These are phyloP conservation scores for Xylariaceae sp. DNA, from an alignment of 2,329 filamentous ascomycete genomes.

Conservation along the genomic window DNA sequence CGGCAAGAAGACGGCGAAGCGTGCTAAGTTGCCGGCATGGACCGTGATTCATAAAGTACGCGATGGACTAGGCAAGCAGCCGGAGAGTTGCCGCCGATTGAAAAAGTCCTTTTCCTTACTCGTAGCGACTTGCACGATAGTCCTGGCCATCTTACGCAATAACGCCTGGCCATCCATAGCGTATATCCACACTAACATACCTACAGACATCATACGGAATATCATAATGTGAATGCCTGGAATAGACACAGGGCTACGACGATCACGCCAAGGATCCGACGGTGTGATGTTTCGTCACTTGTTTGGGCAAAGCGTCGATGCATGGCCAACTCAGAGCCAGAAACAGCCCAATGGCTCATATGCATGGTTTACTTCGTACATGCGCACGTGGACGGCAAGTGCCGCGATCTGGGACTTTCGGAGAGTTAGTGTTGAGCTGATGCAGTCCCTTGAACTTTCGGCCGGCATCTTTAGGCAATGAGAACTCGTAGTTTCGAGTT, in stretches of 20 bases:
- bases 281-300: background rate
- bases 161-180: background rate
- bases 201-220: background rate
- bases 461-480: no score
- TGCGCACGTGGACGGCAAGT: no score
- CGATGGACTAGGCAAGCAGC: background rate
- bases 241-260: background rate
- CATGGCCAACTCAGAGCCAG: background rate
- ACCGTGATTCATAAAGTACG: no score
- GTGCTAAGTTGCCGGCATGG: background rate
- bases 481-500: no score
- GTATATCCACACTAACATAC: background rate
- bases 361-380: no score
- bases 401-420: no score
- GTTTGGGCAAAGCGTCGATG: background rate
- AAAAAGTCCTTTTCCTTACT: background rate
- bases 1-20: background rate
- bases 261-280: background rate
- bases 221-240: background rate
- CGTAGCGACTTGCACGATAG: no score
- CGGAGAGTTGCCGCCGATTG: background rate
- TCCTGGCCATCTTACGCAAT: background rate
- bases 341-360: no score
- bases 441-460: no score
- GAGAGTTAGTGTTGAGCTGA: no score